Conservation (phyloP, 331 rosid genomes). For the Malus hybrid region DNA sequence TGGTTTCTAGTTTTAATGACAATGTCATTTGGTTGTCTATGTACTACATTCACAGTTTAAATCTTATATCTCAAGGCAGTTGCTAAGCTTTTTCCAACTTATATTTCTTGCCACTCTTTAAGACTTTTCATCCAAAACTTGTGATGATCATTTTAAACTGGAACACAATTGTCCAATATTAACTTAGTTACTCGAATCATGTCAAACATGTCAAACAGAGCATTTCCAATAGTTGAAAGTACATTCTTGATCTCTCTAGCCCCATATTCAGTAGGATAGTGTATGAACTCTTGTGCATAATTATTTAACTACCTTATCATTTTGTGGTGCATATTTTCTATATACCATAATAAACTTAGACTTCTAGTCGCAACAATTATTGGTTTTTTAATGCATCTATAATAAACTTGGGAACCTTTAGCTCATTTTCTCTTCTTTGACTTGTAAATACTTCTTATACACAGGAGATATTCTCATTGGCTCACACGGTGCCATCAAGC, state of each 20-base stretch:
- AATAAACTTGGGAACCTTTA: neutral
- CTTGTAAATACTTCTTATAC: constrained; percentile 17
- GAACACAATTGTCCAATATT: too few relatives aligned
- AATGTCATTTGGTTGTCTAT: neutral
- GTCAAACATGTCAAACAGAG: too few relatives aligned
- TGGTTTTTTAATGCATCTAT: neutral
- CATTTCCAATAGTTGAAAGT: too few relatives aligned
- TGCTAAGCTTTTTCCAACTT: neutral
- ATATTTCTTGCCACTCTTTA: neutral
- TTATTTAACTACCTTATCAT: too few relatives aligned
- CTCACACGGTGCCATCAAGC: constrained; percentile 65
- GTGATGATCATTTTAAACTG: too few relatives aligned
- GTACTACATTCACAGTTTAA: neutral
- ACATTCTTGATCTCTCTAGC: too few relatives aligned
- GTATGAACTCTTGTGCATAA: too few relatives aligned
- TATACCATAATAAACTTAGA: too few relatives aligned
- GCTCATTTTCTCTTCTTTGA: neutral
- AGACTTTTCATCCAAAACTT: too few relatives aligned
- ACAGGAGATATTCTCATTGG: constrained; percentile 81
- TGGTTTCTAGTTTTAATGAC: neutral
- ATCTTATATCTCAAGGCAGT: neutral
- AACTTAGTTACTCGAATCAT: too few relatives aligned
- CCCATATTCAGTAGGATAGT: too few relatives aligned
- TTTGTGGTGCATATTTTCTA: too few relatives aligned
- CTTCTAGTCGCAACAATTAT: neutral